These are phyloP conservation scores for Coemansia sp. DNA, from an alignment of 192 early-diverging fungal species.

Conservation along the genomic window DNA sequence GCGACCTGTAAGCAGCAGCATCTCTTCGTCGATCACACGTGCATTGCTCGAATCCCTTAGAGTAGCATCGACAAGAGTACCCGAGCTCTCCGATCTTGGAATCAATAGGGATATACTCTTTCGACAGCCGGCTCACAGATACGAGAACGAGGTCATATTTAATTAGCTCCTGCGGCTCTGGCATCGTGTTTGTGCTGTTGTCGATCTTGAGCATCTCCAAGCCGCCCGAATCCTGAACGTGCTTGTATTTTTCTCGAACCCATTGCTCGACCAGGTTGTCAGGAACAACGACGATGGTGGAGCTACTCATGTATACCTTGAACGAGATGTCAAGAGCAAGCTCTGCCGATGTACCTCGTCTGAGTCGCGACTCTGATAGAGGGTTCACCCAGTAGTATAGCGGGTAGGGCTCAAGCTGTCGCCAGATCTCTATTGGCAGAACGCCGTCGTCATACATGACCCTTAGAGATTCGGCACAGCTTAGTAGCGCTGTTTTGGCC, in stretches of 20 bases:
- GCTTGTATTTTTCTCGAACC: conserved; percentile 77
- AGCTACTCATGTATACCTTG: conserved; percentile 63
- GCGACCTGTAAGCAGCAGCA: conserved; percentile 55
- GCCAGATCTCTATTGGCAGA: conserved; percentile 37
- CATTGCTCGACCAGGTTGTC: conserved; percentile 79
- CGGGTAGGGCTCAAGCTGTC: conserved; percentile 48
- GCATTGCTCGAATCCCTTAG: conserved; percentile 22
- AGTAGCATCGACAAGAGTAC: conserved; percentile 44
- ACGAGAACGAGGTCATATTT: conserved; percentile 76
- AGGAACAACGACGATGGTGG: conserved; percentile 78
- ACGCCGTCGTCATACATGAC: conserved; percentile 56
- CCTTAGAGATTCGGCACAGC: conserved; percentile 52
- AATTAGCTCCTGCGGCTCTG: conserved; percentile 58
- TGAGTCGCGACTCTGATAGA: conserved; percentile 15
- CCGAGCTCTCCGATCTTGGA: conserved; percentile 47
- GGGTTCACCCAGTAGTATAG: conserved; percentile 63
- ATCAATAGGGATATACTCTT: conserved; percentile 59
- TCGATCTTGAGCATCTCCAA: conserved; percentile 62
- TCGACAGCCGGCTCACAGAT: conserved; percentile 63
- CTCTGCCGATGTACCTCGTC: conserved; percentile 4
- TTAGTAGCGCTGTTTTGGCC: conserved; percentile 44
- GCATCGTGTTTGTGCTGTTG: conserved; percentile 51
- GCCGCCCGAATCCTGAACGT: conserved; percentile 34
- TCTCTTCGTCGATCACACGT: conserved; percentile 20
- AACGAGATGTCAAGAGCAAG: conserved; percentile 18